Evolutionary conservation across 192 early-diverging fungal species (phyloP).

Genomic region (Polychytrium aggregatum): DNA sequence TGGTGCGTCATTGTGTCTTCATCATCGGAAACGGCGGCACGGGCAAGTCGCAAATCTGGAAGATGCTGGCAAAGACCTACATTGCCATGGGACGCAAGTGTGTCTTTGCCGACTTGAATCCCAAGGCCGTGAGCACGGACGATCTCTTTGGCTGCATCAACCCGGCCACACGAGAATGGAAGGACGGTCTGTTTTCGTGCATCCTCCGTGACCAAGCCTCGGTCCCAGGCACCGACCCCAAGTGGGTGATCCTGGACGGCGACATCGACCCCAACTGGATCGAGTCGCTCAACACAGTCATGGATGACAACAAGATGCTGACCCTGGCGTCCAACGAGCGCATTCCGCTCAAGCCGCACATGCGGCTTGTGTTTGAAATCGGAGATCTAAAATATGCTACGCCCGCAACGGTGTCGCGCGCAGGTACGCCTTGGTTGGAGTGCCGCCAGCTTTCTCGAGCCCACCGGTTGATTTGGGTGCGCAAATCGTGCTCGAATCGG

Average conservation of each 20-base stretch:
- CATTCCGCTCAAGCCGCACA: conserved; percentile 52
- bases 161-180: conserved; percentile 55
- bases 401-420: conserved; percentile 56
- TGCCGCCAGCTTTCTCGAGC: too few species aligned
- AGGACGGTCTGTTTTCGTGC: conserved; percentile 53
- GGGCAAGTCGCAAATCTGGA: conserved; percentile 57
- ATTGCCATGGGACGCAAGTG: conserved; percentile 47
- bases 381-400: conserved; percentile 58
- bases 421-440: too few species aligned
- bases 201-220: conserved; percentile 49
- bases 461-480: too few species aligned
- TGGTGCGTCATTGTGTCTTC: conserved; percentile 57
- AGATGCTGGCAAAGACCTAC: conserved; percentile 51
- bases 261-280: conserved; percentile 63
- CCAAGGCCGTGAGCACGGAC: conserved; percentile 55
- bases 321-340: conserved; percentile 54
- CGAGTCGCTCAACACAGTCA: conserved; percentile 55
- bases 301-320: conserved; percentile 63
- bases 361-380: conserved; percentile 57
- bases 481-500: too few species aligned
- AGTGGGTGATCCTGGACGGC: conserved; percentile 55
- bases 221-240: conserved; percentile 45
- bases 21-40: conserved; percentile 57
- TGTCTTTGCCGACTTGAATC: conserved; percentile 44
- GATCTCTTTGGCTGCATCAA: conserved; percentile 60